Evolutionary conservation across 345 rosid species (phyloP).

Genomic region (Euclidium syriacum): DNA sequence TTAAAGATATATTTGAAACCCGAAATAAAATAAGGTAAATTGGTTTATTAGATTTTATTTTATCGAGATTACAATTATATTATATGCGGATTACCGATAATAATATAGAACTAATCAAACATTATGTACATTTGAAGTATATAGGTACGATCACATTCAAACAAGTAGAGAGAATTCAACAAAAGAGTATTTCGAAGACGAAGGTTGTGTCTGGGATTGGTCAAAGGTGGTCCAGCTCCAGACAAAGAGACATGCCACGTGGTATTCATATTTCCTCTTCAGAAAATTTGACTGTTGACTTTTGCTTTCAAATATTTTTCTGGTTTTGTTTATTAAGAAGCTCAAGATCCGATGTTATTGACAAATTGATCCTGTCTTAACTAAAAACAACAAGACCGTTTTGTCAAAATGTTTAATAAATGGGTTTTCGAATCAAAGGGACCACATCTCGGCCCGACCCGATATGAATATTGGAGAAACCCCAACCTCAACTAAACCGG

Average conservation of each 20-base stretch:
- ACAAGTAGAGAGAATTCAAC: not conserved
- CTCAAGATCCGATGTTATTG: conserved; percentile 21
- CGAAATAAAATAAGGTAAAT: too few relatives aligned
- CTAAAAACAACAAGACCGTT: conserved; percentile 5
- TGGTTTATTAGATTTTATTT: too few relatives aligned
- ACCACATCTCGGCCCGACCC: not conserved
- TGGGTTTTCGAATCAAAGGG: not conserved
- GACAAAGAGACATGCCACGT: conserved; percentile 21
- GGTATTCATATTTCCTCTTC: not conserved
- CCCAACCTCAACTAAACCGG: not conserved
- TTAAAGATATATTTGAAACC: too few relatives aligned
- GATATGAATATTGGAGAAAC: not conserved
- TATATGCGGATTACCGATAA: too few relatives aligned
- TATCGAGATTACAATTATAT: too few relatives aligned
- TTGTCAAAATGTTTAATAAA: not conserved
- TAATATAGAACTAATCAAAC: too few relatives aligned
- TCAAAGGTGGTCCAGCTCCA: conserved; percentile 22
- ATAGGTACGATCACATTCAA: not conserved
- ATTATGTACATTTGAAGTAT: not conserved
- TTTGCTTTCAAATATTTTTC: not conserved
- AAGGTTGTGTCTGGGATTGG: not conserved
- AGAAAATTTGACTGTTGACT: not conserved
- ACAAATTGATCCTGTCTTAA: not conserved
- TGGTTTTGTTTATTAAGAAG: not conserved
- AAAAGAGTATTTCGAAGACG: not conserved